Base-by-base conservation (phyloP, 116 monocot species). In the Papilionanthe hybrid region DNA sequence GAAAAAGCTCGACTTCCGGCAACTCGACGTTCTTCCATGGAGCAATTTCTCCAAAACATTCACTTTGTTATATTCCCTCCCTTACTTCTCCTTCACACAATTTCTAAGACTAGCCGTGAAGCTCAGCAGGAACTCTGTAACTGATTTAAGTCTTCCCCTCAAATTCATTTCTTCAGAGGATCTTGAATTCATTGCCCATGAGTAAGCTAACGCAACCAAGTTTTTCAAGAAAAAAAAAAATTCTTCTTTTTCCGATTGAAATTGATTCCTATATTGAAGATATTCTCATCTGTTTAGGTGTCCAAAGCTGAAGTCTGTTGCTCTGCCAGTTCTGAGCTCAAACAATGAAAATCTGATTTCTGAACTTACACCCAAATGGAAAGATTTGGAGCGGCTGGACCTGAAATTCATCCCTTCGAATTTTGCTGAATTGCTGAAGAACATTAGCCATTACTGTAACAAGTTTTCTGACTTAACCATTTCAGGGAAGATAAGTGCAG, bases 321-420 rank as follows among this genome's bases (percentile, higher is more conserved):
- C 68, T 22, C 44, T 90, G 17, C 90, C 90, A 0, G 28, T 58
- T 43, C 18, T 90, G 48, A 3, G 10, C 10, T 18, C 43, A 1
- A 41, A 78, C 10, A 81, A 90, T 5, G 87, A 90, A 68, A 17
- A 9, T 6, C 57, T 66, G 37, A 72, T 87, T 41, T 82, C 90
- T 5, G 55, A 68, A 20, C 53, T 86, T 12, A 27, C 87, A 0
- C 69, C 53, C 15, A 85, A 79, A 15, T 89, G 84, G 84, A 82
- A 77, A 29, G 78, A 89, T 20, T 84, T 89, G 5, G 82, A 89
- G 47, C 30, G 18, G 53, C 81, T 85, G 25, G 85, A 87, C n/a
- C 75, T 90, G 80, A 80, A 77, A 60, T n/a, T 30, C 3, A 90
- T 69, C 45, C 85, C 90, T 10, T 78, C 72, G 2, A 85, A 79